These are phyloP conservation scores for Saprolegnia parasitica DNA, from an alignment of 352 stramenopile genomes.

Conservation along the genomic window DNA sequence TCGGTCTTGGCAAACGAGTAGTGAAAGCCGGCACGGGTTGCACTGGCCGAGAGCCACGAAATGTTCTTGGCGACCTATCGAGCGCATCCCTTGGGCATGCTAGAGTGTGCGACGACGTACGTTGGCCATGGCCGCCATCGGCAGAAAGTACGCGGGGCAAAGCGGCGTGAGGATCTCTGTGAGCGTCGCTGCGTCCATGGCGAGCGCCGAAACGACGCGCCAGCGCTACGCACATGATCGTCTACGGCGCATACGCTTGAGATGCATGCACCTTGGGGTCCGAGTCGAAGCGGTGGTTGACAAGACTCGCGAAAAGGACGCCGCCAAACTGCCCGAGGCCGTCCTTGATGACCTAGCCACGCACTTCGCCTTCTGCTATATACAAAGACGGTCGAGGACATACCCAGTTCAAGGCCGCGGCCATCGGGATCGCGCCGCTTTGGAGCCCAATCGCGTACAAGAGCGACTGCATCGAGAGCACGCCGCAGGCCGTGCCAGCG, in stretches of 20 bases:
- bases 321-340: constrained; percentile 94
- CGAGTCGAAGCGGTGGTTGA: constrained; percentile 91
- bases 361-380: not conserved
- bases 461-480: constrained; percentile 92
- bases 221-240: constrained; percentile 44
- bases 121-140: constrained; percentile 85
- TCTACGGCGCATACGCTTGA: not conserved
- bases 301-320: constrained; percentile 89
- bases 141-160: constrained; percentile 80
- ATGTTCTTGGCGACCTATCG: constrained; percentile 90
- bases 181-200: constrained; percentile 87
- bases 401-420: constrained; percentile 93
- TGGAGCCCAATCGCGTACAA: constrained; percentile 92
- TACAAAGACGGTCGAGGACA: not conserved
- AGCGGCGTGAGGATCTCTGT: constrained; percentile 89
- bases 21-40: constrained; percentile 92
- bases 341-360: constrained; percentile 87
- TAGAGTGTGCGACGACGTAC: constrained; percentile 22
- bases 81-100: not conserved
- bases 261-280: constrained; percentile 77
- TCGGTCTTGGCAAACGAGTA: constrained; percentile 84
- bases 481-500: constrained; percentile 72
- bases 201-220: constrained; percentile 86
- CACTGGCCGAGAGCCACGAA: constrained; percentile 91
- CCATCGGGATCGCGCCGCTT: constrained; percentile 73